These are phyloP conservation scores for Kodamaea sp. DNA, from an alignment of 1,139 yeast genomes.

Conservation along the genomic window DNA sequence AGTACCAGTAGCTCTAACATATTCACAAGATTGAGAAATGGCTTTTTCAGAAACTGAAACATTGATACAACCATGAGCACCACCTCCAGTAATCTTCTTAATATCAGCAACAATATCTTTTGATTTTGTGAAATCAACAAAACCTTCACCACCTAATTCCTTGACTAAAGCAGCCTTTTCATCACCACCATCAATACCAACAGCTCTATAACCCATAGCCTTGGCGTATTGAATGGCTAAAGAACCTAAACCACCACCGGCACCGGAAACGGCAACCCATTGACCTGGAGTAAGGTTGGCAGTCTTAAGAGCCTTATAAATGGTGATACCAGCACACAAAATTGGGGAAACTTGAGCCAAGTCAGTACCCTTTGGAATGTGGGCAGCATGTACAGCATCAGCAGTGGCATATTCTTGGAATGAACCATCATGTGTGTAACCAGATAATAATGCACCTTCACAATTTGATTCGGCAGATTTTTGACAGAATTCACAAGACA, in stretches of 20 bases:
- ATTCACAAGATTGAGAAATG: slow-evolving; percentile 62
- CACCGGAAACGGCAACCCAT: slow-evolving; percentile 80
- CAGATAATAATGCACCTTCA: slow-evolving; percentile 63
- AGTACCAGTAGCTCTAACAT: slow-evolving; percentile 72
- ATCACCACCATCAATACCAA: slow-evolving; percentile 74
- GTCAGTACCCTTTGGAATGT: slow-evolving; percentile 32
- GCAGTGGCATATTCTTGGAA: slow-evolving; percentile 82
- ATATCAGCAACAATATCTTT: slow-evolving; percentile 31
- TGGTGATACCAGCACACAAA: slow-evolving; percentile 81
- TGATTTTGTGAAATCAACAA: slow-evolving; percentile 56
- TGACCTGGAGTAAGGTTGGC: slow-evolving; percentile 66
- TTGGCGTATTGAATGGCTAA: slow-evolving; percentile 77
- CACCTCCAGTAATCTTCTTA: slow-evolving; percentile 28
- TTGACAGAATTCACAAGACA: slow-evolving; percentile 70
- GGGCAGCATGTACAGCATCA: slow-evolving; percentile 39
- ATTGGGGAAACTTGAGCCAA: slow-evolving; percentile 35
- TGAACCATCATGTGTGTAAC: slow-evolving; percentile 79
- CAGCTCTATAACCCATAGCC: slow-evolving; percentile 76
- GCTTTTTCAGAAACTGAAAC: slow-evolving; percentile 78
- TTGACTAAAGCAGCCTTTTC: slow-evolving; percentile 56
- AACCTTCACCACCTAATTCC: slow-evolving; percentile 66
- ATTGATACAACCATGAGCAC: slow-evolving; percentile 74
- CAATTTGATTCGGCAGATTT: slow-evolving; percentile 68
- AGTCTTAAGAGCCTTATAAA: slow-evolving; percentile 75
- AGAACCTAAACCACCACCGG: slow-evolving; percentile 83